phyloP scores from a whole-genome alignment of 805 yeast genomes.

The Metschnikowia santaceciliae region DNA sequence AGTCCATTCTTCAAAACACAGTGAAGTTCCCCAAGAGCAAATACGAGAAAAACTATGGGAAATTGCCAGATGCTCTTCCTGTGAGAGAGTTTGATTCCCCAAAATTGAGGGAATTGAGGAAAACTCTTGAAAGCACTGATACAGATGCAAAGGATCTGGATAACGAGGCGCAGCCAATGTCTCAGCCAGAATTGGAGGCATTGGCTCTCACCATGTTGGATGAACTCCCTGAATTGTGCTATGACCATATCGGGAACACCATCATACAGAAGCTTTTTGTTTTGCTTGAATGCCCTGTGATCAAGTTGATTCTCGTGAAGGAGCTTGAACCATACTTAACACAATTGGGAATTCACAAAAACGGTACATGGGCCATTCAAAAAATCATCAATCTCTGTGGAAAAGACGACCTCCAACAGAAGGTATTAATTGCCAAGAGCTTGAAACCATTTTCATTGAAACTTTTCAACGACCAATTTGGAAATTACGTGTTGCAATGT shows the following conservation, averaged over 20 bases:
- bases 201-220: conserved; percentile 78
- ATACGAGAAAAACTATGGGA: conserved; percentile 57
- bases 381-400: conserved; percentile 70
- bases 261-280: conserved; percentile 89
- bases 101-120: conserved; percentile 79
- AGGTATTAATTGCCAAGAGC: conserved; percentile 60
- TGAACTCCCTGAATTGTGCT: conserved; percentile 85
- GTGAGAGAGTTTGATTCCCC: conserved; percentile 83
- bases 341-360: conserved; percentile 91
- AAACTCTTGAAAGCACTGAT: conserved; percentile 42
- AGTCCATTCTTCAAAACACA: conserved; percentile 41
- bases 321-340: conserved; percentile 76
- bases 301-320: conserved; percentile 78
- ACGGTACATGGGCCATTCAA: conserved; percentile 99
- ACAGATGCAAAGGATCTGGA: conserved; percentile 7
- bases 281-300: conserved; percentile 54
- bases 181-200: conserved; percentile 70
- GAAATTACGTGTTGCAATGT: conserved; percentile 93
- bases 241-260: conserved; percentile 94
- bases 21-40: conserved; percentile 40
- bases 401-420: conserved; percentile 44
- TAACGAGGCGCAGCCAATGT: conserved; percentile 31
- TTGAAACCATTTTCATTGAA: conserved; percentile 80
- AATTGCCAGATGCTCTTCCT: conserved; percentile 69
- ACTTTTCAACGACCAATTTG: conserved; percentile 90